Percentiles rank a stretch among this genome's conserved stretches.
Evolutionary conservation across 2,329 filamentous ascomycete species (phyloP).

Genomic region (Penicillium sp.): DNA sequence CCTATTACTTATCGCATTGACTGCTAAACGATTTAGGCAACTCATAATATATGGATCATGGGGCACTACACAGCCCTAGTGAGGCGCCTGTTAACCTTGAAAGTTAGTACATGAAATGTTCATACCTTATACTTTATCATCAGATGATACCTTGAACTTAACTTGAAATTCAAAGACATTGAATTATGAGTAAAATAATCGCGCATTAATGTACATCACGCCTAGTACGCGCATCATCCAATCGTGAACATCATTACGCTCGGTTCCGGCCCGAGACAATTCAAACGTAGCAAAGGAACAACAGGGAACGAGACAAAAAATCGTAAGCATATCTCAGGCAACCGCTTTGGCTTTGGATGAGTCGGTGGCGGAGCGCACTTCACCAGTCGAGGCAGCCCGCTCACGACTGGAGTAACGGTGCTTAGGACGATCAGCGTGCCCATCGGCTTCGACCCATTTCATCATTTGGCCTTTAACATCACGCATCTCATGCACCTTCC

Average conservation of each 20-base stretch:
- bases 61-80: too few relatives aligned
- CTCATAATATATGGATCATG: too few relatives aligned
- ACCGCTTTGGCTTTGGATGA: not conserved
- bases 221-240: slow-evolving; percentile 2
- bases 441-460: slow-evolving; percentile 35
- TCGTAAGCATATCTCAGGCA: not conserved
- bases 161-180: not conserved
- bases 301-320: not conserved
- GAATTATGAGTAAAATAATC: not conserved
- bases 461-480: slow-evolving; percentile 38
- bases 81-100: too few relatives aligned
- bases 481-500: slow-evolving; percentile 37
- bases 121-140: not conserved
- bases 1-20: too few relatives aligned
- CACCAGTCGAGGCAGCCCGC: slow-evolving; percentile 15
- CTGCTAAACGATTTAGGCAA: too few relatives aligned
- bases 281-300: not conserved
- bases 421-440: slow-evolving; percentile 21
- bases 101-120: not conserved
- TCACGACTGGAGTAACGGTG: slow-evolving; percentile 17
- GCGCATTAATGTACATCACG: slow-evolving; percentile 7
- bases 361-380: not conserved
- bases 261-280: slow-evolving; percentile 15
- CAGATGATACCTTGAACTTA: not conserved
- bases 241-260: slow-evolving; percentile 21